These are phyloP conservation scores for Hypholoma fasciculare DNA, from an alignment of 768 basidiomycete species.

Conservation along the genomic window DNA sequence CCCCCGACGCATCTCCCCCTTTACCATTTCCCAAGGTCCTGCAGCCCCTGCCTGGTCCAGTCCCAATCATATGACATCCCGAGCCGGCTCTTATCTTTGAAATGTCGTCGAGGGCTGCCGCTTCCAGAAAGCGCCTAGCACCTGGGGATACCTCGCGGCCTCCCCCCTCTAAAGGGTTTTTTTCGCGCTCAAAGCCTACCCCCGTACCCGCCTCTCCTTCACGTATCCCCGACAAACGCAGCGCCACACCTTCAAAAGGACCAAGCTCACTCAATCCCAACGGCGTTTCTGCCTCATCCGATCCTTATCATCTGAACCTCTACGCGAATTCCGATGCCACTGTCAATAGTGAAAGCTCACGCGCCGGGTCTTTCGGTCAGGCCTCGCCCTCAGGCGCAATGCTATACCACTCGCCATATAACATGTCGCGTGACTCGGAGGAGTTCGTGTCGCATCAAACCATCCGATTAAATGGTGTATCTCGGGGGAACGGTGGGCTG, in stretches of 20 bases:
- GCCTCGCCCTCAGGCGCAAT: not conserved
- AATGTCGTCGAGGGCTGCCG: constrained; percentile 31
- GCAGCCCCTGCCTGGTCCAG: no score
- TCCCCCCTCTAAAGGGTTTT: constrained; percentile 19
- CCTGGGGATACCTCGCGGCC: constrained; percentile 13
- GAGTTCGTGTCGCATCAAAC: not conserved
- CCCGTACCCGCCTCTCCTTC: not conserved
- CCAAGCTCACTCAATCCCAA: not conserved
- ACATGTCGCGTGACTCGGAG: constrained; percentile 8
- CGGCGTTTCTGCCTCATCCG: not conserved
- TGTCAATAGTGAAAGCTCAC: not conserved
- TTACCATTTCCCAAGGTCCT: no score
- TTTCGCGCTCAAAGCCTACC: constrained; percentile 17
- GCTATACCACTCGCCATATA: constrained; percentile 4
- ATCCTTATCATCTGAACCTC: not conserved
- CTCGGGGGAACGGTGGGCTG: not conserved
- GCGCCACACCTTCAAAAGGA: not conserved
- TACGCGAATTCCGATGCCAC: not conserved
- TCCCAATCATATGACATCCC: constrained; percentile 9
- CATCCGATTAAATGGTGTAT: constrained; percentile 3
- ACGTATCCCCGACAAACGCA: not conserved
- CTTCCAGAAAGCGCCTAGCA: constrained; percentile 23
- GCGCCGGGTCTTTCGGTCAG: not conserved
- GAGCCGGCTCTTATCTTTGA: constrained; percentile 8
- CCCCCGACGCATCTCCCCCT: no score